Evolutionary conservation across 2,329 filamentous ascomycete species (phyloP).

Genomic region (Apiospora marii): DNA sequence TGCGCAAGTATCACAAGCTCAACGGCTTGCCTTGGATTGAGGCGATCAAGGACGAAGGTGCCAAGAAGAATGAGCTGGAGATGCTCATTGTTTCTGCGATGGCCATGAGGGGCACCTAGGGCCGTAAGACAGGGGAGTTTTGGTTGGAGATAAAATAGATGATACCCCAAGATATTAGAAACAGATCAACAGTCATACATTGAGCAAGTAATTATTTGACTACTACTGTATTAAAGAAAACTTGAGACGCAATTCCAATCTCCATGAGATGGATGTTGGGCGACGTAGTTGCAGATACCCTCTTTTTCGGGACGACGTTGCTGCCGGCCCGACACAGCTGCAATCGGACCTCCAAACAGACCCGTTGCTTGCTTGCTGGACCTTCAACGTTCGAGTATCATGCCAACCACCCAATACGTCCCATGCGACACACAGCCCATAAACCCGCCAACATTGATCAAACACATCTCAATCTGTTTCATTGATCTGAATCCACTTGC

Average conservation of each 20-base stretch:
- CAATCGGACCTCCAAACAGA: not conserved
- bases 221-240: not conserved
- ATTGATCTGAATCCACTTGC: not conserved
- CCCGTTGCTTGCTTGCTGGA: not conserved
- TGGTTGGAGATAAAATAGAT: slow-evolving; percentile 9
- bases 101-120: slow-evolving; percentile 71
- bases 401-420: not conserved
- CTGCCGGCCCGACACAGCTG: slow-evolving; percentile 19
- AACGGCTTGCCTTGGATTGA: slow-evolving; percentile 65
- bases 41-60: slow-evolving; percentile 50
- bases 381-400: not conserved
- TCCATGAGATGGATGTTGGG: not conserved
- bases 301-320: not conserved
- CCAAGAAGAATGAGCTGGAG: slow-evolving; percentile 67
- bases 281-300: not conserved
- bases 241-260: not conserved
- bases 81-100: slow-evolving; percentile 77
- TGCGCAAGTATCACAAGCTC: slow-evolving; percentile 89
- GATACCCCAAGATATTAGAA: slow-evolving; percentile 7
- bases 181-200: not conserved
- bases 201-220: not conserved
- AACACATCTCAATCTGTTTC: not conserved
- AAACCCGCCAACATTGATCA: not conserved
- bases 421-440: not conserved
- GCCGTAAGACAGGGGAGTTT: slow-evolving; percentile 8